Evolutionary conservation across 805 yeast species (phyloP), one percentile per base, ranked within the genome.

Genomic region (Suhomyces sp.): DNA sequence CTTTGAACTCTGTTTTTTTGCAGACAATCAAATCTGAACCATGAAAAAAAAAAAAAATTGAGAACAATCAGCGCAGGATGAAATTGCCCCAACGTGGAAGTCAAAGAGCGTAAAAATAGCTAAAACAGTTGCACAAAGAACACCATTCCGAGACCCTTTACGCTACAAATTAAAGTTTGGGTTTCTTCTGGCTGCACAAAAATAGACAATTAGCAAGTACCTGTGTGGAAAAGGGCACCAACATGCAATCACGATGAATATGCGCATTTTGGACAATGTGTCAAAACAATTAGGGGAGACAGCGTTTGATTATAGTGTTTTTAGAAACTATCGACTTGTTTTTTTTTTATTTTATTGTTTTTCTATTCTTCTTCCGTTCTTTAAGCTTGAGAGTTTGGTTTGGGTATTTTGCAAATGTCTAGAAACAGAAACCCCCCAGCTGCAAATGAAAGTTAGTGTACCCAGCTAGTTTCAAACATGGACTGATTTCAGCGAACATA

Each of bases 1-100:
- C 22, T 38, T 17, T n/a, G 42, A 12, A 38, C 13, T 38, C 6
- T 9, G 24, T 19, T 38, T 46, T 46, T 45, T 46, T 33, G 48
- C 40, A 46, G 48, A 46, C 48, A 46, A 46, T 31, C 19, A 5
- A 6, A 44, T 15, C 15, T 22, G 12, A n/a, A 42, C 23, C 31
- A 24, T 10, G 44, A 17, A 42, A 42, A 42, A 23, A 42, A 8
- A 29, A 19, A 19, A 46, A 19, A 19, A 17, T 27, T 3, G 24
- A n/a, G 23, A 33, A 29, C 38, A 46, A 31, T 31, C 38, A 13
- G 6, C 3, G 33, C 15, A 47, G 31, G 36, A 24, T 47, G 49
- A 47, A 47, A 47, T 35, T 47, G 36, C 44, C 49, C 33, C 33
- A 24, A 47, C 15, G 4, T 6, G 44, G 49, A 36, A 38, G 42